Evolutionary conservation across 176 grass and related monocot species (phyloP).

Genomic region (Triticum dicoccoides): DNA sequence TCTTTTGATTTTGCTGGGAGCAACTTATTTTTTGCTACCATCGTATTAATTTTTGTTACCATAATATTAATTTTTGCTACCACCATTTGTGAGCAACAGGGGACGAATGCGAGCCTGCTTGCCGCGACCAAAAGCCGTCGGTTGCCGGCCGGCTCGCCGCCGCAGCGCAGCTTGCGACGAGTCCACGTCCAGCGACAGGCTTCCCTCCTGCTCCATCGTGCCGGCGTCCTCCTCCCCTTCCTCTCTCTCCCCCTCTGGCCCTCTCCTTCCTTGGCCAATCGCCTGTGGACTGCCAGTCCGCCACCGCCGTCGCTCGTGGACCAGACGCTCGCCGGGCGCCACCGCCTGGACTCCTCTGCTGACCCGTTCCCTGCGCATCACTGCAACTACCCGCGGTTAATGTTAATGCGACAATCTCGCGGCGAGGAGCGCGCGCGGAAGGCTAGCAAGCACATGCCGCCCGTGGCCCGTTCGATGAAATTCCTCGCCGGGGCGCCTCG

Average conservation of each 20-base stretch:
- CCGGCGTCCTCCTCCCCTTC: background rate
- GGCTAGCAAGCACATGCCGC: background rate
- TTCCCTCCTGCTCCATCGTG: background rate
- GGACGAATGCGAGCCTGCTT: too few relatives aligned
- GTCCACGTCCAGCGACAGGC: too few relatives aligned
- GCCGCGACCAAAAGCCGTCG: too few relatives aligned
- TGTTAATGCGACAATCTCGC: background rate
- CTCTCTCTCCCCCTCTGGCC: too few relatives aligned
- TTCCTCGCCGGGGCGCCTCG: constrained; percentile 3
- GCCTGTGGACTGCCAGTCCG: background rate
- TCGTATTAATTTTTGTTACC: too few relatives aligned
- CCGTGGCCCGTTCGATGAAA: constrained; percentile 58
- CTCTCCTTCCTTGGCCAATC: background rate
- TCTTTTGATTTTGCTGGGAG: too few relatives aligned
- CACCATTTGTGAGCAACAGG: too few relatives aligned
- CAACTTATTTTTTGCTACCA: too few relatives aligned
- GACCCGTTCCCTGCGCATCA: background rate
- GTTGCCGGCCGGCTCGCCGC: too few relatives aligned
- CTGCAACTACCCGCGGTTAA: background rate
- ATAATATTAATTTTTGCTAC: too few relatives aligned
- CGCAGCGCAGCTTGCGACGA: too few relatives aligned
- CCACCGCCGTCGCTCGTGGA: background rate
- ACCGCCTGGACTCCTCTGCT: background rate
- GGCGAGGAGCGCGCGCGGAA: background rate
- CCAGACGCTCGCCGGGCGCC: background rate